A percentile compares a stretch with the other conserved stretches of the same genome.
phyloP scores from a whole-genome alignment of 768 basidiomycete genomes.

The Amanita pallidorosea region DNA sequence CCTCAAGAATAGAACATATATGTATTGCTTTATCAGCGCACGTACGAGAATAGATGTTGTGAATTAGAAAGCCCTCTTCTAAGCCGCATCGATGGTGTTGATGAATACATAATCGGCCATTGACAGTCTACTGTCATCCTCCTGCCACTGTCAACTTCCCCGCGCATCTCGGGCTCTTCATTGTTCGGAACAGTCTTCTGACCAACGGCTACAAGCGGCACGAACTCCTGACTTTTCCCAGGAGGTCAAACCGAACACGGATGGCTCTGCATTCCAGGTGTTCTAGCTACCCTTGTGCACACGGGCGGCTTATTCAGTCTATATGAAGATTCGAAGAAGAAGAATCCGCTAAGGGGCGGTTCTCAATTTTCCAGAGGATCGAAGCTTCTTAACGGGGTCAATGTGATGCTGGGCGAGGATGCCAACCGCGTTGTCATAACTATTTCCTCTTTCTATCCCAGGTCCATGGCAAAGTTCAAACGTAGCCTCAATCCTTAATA shows the following conservation, averaged over 20 bases:
- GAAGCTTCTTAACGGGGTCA: conserved; percentile 1
- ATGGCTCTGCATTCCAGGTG: neutral
- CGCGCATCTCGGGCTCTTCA: conserved; percentile 8
- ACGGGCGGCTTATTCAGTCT: neutral
- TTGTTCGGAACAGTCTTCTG: conserved; percentile 7
- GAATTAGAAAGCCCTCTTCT: neutral
- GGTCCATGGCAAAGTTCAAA: neutral
- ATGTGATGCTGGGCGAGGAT: neutral
- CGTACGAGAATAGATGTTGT: neutral
- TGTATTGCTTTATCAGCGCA: neutral
- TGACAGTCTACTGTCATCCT: neutral
- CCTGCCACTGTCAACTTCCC: neutral
- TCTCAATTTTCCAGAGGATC: conserved; percentile 4
- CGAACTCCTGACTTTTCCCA: conserved; percentile 4
- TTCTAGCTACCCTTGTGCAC: neutral
- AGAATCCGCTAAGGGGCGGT: neutral
- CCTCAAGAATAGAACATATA: neutral
- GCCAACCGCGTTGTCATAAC: conserved; percentile 4
- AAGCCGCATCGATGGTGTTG: neutral
- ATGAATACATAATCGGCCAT: conserved; percentile 1
- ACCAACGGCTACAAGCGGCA: conserved; percentile 6
- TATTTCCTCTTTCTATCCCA: conserved; percentile 1
- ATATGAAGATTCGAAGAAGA: conserved; percentile 3
- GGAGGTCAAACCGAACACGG: neutral
- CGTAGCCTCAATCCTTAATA: neutral